Evolutionary conservation across 176 grass and related monocot genomes (phyloP).

Genomic region (Carex myosuroides): DNA sequence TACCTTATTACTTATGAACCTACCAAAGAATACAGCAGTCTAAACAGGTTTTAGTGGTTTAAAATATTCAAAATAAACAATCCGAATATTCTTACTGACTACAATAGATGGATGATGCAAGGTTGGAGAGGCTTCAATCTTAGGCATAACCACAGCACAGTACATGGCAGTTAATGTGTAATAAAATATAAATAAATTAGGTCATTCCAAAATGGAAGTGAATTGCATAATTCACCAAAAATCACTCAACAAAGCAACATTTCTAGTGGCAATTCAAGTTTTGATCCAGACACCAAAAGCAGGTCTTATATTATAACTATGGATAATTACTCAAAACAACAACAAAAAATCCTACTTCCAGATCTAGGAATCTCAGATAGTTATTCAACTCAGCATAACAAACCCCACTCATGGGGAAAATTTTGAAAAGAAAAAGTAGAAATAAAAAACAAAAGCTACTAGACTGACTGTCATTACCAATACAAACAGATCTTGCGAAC

Average conservation of each 20-base stretch:
- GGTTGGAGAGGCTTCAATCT: neutral
- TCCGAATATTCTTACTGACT: neutral
- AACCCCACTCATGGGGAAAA: neutral
- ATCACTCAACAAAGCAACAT: neutral
- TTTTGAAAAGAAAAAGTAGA: neutral
- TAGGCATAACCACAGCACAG: neutral
- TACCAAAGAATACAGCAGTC: neutral
- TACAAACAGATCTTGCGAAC: neutral
- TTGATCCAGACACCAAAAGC: slow-evolving; percentile 4
- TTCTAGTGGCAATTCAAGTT: neutral
- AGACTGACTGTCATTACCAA: slow-evolving; percentile 6
- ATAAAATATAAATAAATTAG: neutral
- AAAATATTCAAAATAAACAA: neutral
- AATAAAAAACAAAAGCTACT: neutral
- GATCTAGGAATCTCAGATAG: slow-evolving; percentile 10
- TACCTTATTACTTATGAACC: neutral
- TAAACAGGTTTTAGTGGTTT: neutral
- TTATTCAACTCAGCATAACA: neutral
- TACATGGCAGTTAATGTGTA: neutral
- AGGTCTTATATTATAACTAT: neutral
- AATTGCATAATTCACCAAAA: neutral
- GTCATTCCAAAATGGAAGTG: neutral
- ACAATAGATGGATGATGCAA: neutral
- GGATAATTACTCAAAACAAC: neutral
- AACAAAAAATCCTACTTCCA: neutral